These are phyloP conservation scores for Hippophae gyantsensis DNA, from an alignment of 306 rosid species.

Conservation along the genomic window DNA sequence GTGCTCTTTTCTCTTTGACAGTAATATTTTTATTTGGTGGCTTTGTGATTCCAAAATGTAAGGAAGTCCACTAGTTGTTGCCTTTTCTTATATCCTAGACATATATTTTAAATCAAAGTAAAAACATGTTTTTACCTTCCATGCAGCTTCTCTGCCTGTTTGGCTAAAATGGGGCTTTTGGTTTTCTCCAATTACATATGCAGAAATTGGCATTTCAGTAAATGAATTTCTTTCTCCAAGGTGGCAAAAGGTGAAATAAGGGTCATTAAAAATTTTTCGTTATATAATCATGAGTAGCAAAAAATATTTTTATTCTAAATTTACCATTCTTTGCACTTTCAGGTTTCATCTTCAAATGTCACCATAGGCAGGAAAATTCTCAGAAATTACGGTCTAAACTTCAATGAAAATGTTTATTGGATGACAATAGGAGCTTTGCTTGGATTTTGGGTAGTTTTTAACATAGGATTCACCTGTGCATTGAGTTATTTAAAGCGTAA, in stretches of 20 bases:
- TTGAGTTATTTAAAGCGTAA: constrained; percentile 33
- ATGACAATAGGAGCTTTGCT: constrained; percentile 39
- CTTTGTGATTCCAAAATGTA: constrained; percentile 41
- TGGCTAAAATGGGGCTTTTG: constrained; percentile 58
- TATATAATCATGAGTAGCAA: background rate
- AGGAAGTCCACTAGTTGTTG: constrained; percentile 1
- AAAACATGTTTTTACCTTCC: background rate
- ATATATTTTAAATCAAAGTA: background rate
- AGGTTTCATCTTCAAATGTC: constrained; percentile 33
- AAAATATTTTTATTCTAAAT: background rate
- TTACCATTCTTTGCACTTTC: background rate
- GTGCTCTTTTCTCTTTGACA: constrained; percentile 22
- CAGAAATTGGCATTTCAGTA: constrained; percentile 33
- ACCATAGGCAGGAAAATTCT: constrained; percentile 39
- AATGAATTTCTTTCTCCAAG: constrained; percentile 54
- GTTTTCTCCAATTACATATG: constrained; percentile 56
- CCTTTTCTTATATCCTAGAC: background rate
- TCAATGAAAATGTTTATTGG: constrained; percentile 41
- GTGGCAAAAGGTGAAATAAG: constrained; percentile 39
- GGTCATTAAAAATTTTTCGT: background rate
- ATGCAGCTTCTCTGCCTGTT: constrained; percentile 45
- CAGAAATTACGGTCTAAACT: constrained; percentile 30
- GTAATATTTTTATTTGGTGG: constrained; percentile 38
- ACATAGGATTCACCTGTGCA: constrained; percentile 34
- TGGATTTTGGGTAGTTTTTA: constrained; percentile 37